These are phyloP conservation scores for Sparassis latifolia DNA, from an alignment of 1,284 basidiomycete genomes.

Conservation along the genomic window DNA sequence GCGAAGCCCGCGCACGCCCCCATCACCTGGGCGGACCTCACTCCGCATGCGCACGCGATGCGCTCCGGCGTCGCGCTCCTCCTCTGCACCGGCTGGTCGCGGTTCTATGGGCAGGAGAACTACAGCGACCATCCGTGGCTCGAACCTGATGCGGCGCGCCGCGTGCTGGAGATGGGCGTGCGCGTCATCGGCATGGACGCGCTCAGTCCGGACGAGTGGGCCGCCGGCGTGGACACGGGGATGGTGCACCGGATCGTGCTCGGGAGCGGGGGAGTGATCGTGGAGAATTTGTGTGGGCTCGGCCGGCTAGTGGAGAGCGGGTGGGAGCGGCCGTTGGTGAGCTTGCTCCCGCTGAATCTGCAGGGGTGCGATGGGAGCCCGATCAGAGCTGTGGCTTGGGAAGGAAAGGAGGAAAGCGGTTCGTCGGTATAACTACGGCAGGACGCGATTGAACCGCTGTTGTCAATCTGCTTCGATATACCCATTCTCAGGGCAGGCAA, in stretches of 20 bases:
- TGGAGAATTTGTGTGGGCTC: conserved; percentile 57
- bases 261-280: conserved; percentile 53
- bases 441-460: no score
- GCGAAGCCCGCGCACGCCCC: conserved; percentile 11
- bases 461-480: no score
- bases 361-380: conserved; percentile 58
- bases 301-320: conserved; percentile 29
- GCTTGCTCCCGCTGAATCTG: conserved; percentile 53
- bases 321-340: conserved; percentile 33
- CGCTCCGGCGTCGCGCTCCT: conserved; percentile 36
- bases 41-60: conserved; percentile 20
- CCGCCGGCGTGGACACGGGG: conserved; percentile 23
- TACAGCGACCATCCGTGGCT: conserved; percentile 58
- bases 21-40: conserved; percentile 17
- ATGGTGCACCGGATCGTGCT: conserved; percentile 51
- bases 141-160: conserved; percentile 40
- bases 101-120: conserved; percentile 35
- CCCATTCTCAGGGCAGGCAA: no score
- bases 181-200: conserved; percentile 55
- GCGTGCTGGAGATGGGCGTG: conserved; percentile 44
- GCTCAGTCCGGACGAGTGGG: conserved; percentile 57
- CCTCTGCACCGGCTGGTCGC: conserved; percentile 57
- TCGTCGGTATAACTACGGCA: no score
- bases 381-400: conserved; percentile 42
- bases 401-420: background rate